Evolutionary conservation across 176 grass and related monocot genomes (phyloP).

Genomic region (Triticum turgidum): DNA sequence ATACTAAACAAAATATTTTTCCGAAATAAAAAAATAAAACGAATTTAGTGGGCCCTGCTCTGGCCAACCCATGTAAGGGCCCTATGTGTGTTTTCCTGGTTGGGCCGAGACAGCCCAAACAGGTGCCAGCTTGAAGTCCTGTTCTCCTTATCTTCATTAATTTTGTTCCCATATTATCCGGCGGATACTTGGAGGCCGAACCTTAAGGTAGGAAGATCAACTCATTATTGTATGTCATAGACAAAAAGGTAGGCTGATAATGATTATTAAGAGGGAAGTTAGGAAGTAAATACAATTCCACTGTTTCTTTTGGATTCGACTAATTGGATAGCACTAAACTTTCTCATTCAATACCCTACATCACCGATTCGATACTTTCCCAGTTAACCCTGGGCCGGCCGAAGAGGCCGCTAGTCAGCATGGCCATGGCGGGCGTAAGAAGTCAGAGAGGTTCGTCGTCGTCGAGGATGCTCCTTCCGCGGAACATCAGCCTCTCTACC

Average conservation of each 20-base stretch:
- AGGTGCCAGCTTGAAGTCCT: too few relatives aligned
- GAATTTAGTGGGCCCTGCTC: too few relatives aligned
- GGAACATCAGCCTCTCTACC: background rate
- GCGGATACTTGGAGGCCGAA: background rate
- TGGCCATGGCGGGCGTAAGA: background rate
- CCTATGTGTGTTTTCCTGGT: too few relatives aligned
- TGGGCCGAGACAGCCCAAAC: too few relatives aligned
- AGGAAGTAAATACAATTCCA: background rate
- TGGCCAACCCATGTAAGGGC: too few relatives aligned
- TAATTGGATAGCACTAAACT: background rate
- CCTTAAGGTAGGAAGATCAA: background rate
- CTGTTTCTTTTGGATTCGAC: background rate
- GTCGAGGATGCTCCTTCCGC: background rate
- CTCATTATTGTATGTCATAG: background rate
- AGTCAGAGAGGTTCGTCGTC: background rate
- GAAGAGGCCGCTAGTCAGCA: background rate
- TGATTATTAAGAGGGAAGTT: background rate
- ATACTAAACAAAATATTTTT: too few relatives aligned
- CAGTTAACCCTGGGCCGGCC: background rate
- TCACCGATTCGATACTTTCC: background rate
- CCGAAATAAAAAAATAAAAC: too few relatives aligned
- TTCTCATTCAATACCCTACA: background rate
- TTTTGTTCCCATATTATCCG: too few relatives aligned
- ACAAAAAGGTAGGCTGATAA: background rate
- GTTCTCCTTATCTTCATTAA: too few relatives aligned